phyloP scores from a whole-genome alignment of 805 yeast species.

The Candida germanica region DNA sequence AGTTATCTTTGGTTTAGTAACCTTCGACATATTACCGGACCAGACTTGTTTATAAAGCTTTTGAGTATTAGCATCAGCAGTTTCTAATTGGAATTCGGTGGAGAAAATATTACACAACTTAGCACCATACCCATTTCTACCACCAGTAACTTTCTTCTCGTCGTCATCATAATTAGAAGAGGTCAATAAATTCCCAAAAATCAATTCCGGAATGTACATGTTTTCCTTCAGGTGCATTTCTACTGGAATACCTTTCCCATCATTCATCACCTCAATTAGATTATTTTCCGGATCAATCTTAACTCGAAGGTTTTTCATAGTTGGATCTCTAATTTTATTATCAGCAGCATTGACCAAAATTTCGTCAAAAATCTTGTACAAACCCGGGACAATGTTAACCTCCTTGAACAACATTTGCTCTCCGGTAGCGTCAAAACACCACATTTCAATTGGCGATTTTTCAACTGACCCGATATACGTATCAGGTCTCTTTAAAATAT shows the following conservation, averaged over 20 bases:
- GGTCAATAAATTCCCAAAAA: slow-evolving; percentile 91
- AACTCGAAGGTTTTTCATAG: slow-evolving; percentile 86
- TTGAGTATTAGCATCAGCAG: slow-evolving; percentile 70
- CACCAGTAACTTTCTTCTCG: slow-evolving; percentile 95
- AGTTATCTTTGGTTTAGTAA: slow-evolving; percentile 72
- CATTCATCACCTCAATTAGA: slow-evolving; percentile 77
- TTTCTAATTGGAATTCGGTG: slow-evolving; percentile 79
- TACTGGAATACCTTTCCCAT: slow-evolving; percentile 93
- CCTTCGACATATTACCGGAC: slow-evolving; percentile 80
- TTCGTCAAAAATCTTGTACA: slow-evolving; percentile 95
- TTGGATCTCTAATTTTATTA: slow-evolving; percentile 91
- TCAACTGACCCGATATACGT: slow-evolving; percentile 97
- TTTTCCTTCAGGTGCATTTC: slow-evolving; percentile 90
- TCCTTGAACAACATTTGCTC: slow-evolving; percentile 48
- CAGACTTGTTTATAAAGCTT: slow-evolving; percentile 77
- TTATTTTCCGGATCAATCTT: slow-evolving; percentile 72
- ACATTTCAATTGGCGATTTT: slow-evolving; percentile 70
- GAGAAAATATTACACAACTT: slow-evolving; percentile 95
- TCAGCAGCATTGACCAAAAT: slow-evolving; percentile 98
- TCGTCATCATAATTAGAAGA: slow-evolving; percentile 96
- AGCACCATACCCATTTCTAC: slow-evolving; percentile 98
- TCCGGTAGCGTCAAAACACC: slow-evolving; percentile 66
- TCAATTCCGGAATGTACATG: slow-evolving; percentile 92
- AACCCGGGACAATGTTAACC: slow-evolving; percentile 89
- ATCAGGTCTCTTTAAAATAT: slow-evolving; percentile 94